Evolutionary conservation across 2,329 filamentous ascomycete genomes (phyloP), one percentile per base, ranked within the genome.

Genomic region (Rosellinia necatrix): DNA sequence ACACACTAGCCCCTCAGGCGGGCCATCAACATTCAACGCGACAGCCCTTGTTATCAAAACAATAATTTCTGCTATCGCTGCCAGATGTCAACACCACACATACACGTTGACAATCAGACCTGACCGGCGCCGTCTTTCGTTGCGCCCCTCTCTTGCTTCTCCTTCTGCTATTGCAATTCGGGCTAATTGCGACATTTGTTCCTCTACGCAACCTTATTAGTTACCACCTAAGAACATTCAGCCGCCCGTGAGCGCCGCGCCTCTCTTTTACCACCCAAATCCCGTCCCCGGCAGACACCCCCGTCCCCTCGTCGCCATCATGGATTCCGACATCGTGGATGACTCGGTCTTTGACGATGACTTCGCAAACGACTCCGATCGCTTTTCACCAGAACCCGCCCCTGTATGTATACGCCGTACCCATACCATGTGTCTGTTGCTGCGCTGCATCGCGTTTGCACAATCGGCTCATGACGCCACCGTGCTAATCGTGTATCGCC

Each of bases 241-340:
- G 29, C 19, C 10, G 22, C 12, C 34, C 46, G 40, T 50, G 17
- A 51, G 34, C 24, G 25, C 24, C n/a, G 46, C 21, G 10, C 25
- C 30, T 29, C 24, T 35, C 48, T 37, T 12, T n/a, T 15, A 12
- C 24, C 21, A 41, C 22, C n/a, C 9, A 29, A 43, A 40, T 30
- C 44, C 17, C 41, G 35, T 8, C 50, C 38, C 46, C 49, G 30
- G 35, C 25, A 37, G 15, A 40, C 24, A 15, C n/a, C 13, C 12
- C 25, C 32, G 43, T 32, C 22, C 34, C 38, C 27, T 15, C 10
- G 40, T 47, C 72, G 75, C 66, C 46, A 85, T 85, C 46, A 85
- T 85, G 82, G 79, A 81, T 65, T 83, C 79, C 59, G 81, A 84
- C 59, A 74, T 74, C 38, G 80, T 85, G 72, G 82, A 84, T 53